Conservation (phyloP, 2,329 filamentous ascomycete genomes). For the Tolypocladium tundrense region DNA sequence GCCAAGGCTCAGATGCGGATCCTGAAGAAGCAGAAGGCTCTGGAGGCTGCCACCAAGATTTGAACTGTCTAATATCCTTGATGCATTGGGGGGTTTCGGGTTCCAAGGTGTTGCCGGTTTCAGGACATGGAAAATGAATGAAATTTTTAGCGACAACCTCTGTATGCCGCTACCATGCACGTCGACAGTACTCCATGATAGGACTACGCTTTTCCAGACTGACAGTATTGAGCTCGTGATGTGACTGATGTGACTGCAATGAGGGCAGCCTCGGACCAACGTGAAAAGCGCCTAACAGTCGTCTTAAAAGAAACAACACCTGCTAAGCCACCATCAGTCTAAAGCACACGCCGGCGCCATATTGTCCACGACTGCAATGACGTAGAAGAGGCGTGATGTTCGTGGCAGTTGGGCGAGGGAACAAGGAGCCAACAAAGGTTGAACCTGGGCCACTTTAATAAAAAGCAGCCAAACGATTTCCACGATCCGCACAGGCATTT, state of each 20-base stretch:
- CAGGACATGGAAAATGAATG: conserved; percentile 31
- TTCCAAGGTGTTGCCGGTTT: conserved; percentile 30
- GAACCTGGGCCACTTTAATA: neutral
- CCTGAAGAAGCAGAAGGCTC: conserved; percentile 85
- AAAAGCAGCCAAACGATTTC: neutral
- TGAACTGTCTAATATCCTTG: conserved; percentile 43
- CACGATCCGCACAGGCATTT: neutral
- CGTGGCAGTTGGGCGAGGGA: neutral
- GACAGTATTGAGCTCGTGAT: neutral
- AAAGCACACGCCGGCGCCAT: neutral
- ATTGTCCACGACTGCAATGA: too few species aligned
- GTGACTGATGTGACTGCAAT: neutral
- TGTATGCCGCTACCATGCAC: conserved; percentile 7
- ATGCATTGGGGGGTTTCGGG: conserved; percentile 28
- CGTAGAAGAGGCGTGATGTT: neutral
- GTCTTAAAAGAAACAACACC: neutral
- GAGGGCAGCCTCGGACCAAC: neutral
- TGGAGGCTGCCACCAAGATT: conserved; percentile 96
- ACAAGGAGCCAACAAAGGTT: neutral
- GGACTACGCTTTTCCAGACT: neutral
- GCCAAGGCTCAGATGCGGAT: conserved; percentile 75
- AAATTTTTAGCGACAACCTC: conserved; percentile 25
- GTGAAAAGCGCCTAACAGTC: neutral
- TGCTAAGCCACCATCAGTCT: neutral
- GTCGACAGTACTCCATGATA: neutral